These are phyloP conservation scores for Secale cereale DNA, from an alignment of 176 grass and related monocot genomes.

Conservation along the genomic window DNA sequence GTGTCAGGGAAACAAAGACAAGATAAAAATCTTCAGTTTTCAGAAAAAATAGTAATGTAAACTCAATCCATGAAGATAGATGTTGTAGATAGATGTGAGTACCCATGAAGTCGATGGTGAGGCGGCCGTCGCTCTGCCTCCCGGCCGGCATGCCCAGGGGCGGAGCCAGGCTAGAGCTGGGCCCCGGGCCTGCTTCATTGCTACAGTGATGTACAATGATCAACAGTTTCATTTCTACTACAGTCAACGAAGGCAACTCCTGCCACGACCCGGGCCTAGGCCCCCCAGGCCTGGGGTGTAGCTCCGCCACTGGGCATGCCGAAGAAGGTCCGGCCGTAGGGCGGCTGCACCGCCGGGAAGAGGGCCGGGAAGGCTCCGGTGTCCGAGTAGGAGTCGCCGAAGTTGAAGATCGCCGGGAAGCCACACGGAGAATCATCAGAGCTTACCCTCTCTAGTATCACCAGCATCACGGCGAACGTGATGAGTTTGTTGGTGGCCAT, in stretches of 20 bases:
- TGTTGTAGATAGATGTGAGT: no score
- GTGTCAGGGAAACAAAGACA: background rate
- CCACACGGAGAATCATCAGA: slow-evolving; percentile 3
- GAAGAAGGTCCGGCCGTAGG: slow-evolving; percentile 94
- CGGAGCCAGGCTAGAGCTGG: no score
- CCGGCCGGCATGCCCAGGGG: slow-evolving; percentile 62
- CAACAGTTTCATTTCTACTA: no score
- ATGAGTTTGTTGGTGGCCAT: background rate
- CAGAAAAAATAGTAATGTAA: no score
- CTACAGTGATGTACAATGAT: no score
- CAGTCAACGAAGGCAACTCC: no score
- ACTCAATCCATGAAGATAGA: no score
- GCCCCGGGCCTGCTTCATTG: no score
- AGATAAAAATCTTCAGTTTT: background rate
- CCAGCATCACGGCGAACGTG: background rate
- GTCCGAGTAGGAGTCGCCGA: slow-evolving; percentile 97
- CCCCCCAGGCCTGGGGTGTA: no score
- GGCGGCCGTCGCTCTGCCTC: slow-evolving; percentile 80
- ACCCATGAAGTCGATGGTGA: slow-evolving; percentile 95
- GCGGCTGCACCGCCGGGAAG: slow-evolving; percentile 77
- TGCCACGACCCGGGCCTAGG: no score
- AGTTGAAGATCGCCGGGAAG: slow-evolving; percentile 95
- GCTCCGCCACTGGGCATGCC: no score
- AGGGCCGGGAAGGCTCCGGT: slow-evolving; percentile 78
- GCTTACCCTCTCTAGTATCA: no score